Base-by-base conservation (phyloP, 805 yeast genomes). In the Sungouiozyma ichnusensis region DNA sequence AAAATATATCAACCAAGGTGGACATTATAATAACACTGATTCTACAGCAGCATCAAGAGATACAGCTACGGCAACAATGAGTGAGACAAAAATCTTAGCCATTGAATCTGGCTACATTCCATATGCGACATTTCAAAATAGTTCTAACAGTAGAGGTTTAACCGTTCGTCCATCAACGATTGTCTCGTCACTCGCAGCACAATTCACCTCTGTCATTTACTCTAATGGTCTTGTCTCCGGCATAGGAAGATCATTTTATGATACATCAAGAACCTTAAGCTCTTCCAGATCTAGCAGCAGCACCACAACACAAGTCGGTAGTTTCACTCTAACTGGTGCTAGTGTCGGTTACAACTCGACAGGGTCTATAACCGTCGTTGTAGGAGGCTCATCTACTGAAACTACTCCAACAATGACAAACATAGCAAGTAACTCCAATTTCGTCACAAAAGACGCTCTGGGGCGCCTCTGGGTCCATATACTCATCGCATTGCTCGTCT, bases 51-150 rank as follows among this genome's bases (percentile, higher is more conserved):
- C 17, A 4, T 15, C 36, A 4, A 6, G 17, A 7, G 19, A 31
- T 13, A 16, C 36, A 6, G 20, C 20, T 14, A n/a, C 20, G 4
- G 36, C 24, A 16, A 20, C 40, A 2, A 24, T 16, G 19, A 32
- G 40, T 14, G 24, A 20, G 18, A 36, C 44, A 3, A 31, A 44
- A 11, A 27, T 37, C 2, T 39, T 46, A 17, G 48, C 57, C n/a
- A 64, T 75, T 9, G 29, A 42, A 32, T 65, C 74, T 0, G 75
- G 74, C 3, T 27, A 48, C 14, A 76, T 76, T 15, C 81, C 81
- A 16, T 75, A 69, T 50, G 81, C 80, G 1, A 58, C 58, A 4
- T 39, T 57, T 1, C 57, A 57, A 20, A 63, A 58, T 40, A 35
- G 55, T 7, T 55, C 65, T 0, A 46, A 40, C 4, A 29, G 15